Conservation (phyloP, 305 asterid species). For the Fraxinus baroniana region DNA sequence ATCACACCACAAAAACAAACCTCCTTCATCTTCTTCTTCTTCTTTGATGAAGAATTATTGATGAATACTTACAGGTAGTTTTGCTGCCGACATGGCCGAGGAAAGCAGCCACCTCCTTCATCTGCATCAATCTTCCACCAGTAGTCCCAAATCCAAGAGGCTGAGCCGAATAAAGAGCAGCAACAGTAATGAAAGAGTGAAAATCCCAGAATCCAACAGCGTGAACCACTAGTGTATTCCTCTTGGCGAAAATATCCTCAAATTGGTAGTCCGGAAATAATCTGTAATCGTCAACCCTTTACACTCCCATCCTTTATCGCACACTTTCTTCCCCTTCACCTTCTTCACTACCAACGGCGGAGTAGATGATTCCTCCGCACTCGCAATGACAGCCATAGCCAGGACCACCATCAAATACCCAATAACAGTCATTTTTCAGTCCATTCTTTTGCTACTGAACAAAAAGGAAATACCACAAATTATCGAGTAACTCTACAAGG, state of each 20-base stretch:
- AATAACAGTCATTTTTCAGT: slow-evolving; percentile 15
- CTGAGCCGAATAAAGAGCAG: slow-evolving; percentile 62
- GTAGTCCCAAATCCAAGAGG: slow-evolving; percentile 87
- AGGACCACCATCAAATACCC: slow-evolving; percentile 26
- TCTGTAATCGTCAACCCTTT: slow-evolving; percentile 56
- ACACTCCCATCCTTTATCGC: slow-evolving; percentile 83
- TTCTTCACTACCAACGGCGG: slow-evolving; percentile 44
- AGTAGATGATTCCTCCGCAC: slow-evolving; percentile 17
- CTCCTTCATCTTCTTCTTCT: too few species aligned
- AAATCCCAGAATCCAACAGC: slow-evolving; percentile 87
- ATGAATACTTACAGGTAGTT: slow-evolving; percentile 65
- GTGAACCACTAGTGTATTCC: slow-evolving; percentile 70
- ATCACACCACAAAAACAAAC: too few species aligned
- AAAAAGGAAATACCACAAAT: background rate
- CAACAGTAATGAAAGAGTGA: slow-evolving; percentile 64
- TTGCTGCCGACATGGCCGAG: slow-evolving; percentile 83
- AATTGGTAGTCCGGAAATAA: slow-evolving; percentile 71
- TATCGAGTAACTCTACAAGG: background rate
- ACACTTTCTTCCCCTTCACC: slow-evolving; percentile 59
- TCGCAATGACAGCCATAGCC: slow-evolving; percentile 20
- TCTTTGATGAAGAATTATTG: too few species aligned
- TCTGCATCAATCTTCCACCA: slow-evolving; percentile 62
- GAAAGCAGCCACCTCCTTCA: slow-evolving; percentile 77
- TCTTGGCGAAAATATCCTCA: slow-evolving; percentile 66
- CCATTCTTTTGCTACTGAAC: slow-evolving; percentile 24